These are phyloP conservation scores for Colletotrichum shisoi DNA, from an alignment of 2,329 filamentous ascomycete species.

Conservation along the genomic window DNA sequence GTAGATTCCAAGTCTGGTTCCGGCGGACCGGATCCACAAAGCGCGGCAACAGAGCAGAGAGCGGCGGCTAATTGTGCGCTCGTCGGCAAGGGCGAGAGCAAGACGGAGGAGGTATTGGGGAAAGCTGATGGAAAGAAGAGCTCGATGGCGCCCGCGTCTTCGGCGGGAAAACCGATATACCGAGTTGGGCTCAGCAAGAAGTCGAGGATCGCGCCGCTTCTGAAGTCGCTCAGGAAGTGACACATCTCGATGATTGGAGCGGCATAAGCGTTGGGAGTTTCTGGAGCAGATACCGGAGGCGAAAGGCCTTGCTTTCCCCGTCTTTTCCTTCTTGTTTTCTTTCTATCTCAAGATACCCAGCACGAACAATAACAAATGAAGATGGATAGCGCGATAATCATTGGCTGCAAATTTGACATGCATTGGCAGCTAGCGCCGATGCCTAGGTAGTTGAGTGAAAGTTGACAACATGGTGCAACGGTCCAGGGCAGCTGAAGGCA, in stretches of 20 bases:
- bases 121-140: slow-evolving; percentile 35
- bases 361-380: neutral
- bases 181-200: slow-evolving; percentile 62
- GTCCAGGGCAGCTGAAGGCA: too few relatives aligned
- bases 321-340: neutral
- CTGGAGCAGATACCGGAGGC: neutral
- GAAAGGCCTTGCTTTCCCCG: neutral
- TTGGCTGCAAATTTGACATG: neutral
- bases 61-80: neutral
- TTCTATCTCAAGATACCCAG: slow-evolving; percentile 22
- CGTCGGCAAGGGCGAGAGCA: slow-evolving; percentile 24
- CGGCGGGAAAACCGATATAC: slow-evolving; percentile 53
- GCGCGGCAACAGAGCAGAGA: slow-evolving; percentile 13
- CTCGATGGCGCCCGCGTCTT: slow-evolving; percentile 28
- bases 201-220: slow-evolving; percentile 59
- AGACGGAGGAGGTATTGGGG: slow-evolving; percentile 33
- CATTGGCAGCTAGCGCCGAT: neutral
- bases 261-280: neutral
- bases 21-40: slow-evolving; percentile 16
- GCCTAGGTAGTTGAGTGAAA: too few relatives aligned
- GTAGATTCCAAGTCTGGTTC: slow-evolving; percentile 9
- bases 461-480: neutral
- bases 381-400: too few relatives aligned
- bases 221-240: slow-evolving; percentile 58
- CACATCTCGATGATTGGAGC: neutral